Base-by-base conservation (phyloP, 148 eudicot species). In the Rhododendron molle region DNA sequence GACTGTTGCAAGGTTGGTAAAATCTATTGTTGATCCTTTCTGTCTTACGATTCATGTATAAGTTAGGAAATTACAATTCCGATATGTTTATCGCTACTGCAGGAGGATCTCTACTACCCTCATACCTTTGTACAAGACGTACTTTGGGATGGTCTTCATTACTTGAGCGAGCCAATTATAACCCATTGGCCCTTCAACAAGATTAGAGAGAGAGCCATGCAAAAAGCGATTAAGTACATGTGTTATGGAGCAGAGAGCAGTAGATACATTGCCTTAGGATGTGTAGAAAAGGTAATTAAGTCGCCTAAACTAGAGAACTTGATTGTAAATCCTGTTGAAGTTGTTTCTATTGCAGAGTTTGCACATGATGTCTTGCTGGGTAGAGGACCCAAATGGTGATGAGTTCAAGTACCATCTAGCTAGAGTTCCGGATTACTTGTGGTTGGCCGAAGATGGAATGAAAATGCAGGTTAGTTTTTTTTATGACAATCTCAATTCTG, bases 341-440 rank as follows among this genome's bases (percentile, higher is more conserved):
- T 40, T 40, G 6, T 44, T 77, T 2, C 14, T 40, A 20, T 47
- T 52, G 56, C 86, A 91, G 93, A 90, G 91, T 85, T 84, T 91
- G 78, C 90, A 90, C 83, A 91, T 91, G 92, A 91, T 91, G 93
- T 90, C 91, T 77, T 92, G 90, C 86, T 92, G 91, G 90, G 93
- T 91, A 3, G 87, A 90, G 49, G 87, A 89, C 65, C 92, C 92
- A 47, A 88, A 90, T 18, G 80, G 92, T 2, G 89, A 87, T 8
- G 93, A 90, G 74, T 91, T 87, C 83, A 91, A 91, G 85, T 83
- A 89, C 77, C 93, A 91, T 76, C 84, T 89, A 15, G 91, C 93
- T 6, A 81, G 93, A 77, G 89, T 92, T 13, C 89, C 92, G 43
- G 92, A 90, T 82, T 90, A 87, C 69, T 73, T 89, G 54, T 90